Percentiles rank a stretch among this genome's conserved stretches.
Conservation (phyloP, 2,329 filamentous ascomycete species). For the Pseudogymnoascus verrucosus region DNA sequence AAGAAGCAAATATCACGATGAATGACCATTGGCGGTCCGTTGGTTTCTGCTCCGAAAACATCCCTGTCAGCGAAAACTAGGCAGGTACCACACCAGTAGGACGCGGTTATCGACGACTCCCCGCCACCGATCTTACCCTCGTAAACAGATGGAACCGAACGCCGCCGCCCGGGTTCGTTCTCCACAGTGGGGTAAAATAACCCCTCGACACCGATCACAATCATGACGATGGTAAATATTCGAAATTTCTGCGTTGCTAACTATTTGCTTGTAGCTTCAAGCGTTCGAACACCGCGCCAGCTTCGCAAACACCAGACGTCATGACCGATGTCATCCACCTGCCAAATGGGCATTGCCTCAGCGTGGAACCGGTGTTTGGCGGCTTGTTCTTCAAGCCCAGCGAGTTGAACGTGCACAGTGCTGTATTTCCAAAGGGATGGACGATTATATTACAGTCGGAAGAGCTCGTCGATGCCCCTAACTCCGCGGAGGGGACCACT, state of each 20-base stretch:
- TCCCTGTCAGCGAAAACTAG: not conserved
- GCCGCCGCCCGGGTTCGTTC: not conserved
- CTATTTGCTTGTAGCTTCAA: not conserved
- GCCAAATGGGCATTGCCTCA: slow-evolving; percentile 80
- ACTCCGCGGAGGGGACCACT: slow-evolving; percentile 26
- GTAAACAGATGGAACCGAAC: not conserved
- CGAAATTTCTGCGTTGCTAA: slow-evolving; percentile 2
- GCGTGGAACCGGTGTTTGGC: slow-evolving; percentile 80
- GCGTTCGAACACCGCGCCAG: not conserved
- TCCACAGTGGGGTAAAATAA: slow-evolving; percentile 7
- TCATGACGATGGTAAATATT: slow-evolving; percentile 4
- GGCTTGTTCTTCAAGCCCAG: slow-evolving; percentile 83
- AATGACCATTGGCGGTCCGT: not conserved
- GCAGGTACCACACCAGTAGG: not conserved
- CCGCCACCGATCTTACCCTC: not conserved
- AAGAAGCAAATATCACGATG: not conserved
- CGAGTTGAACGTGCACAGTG: slow-evolving; percentile 60
- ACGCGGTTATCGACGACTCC: not conserved
- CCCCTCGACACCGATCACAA: slow-evolving; percentile 2
- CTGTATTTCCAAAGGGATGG: slow-evolving; percentile 79
- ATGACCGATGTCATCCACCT: slow-evolving; percentile 49
- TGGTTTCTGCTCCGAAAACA: slow-evolving; percentile 1
- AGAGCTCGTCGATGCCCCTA: slow-evolving; percentile 24
- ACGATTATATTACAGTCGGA: slow-evolving; percentile 77
- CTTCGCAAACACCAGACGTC: not conserved